Base-by-base conservation (phyloP, 2,329 filamentous ascomycete genomes). In the Colletotrichum plurivorum region DNA sequence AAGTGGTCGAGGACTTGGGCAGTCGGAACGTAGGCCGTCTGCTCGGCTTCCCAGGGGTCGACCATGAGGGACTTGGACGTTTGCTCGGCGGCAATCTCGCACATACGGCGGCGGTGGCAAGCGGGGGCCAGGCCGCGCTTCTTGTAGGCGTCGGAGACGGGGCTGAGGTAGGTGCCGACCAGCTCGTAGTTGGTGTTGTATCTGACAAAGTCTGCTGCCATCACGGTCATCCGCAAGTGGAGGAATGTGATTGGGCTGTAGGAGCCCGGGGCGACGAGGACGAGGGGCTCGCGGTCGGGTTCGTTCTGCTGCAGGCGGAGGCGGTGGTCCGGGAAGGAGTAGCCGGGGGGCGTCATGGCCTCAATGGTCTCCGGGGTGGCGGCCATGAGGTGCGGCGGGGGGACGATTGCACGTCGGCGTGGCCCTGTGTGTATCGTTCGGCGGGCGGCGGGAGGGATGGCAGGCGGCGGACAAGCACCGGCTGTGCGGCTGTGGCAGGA, bases 1-100 rank as follows among this genome's bases (percentile, higher is more conserved):
- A 98, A 96, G 81, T 98, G 95, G 76, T 97, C 94, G 56, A 98
- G 85, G 48, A 97, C 95, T 74, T 92, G 89, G 46, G 95, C 95
- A 1, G 95, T 98, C 16, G 94, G 94, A 71, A 94, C 91, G 78
- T 97, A 98, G 73, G 93, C 87, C 76, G 91, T 89, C 81, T 97
- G 90, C 75, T 92, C 84, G n/a, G 94, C 93, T 84, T 97, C 95
- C 92, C 93, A 97, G 0, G 93, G 90, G 78, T 97, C 94, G 53
- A 96, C 93, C 90, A 94, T 94, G 69, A 97, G 85, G 91, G 93
- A 94, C 74, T 90, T 89, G 58, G 91, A 91, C 59, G 93, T 91
- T 73, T 92, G 87, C 73, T 90, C 88, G 25, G 94, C 91, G 8
- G 94, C 94, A 45, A 97, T 85, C 75, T 93, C 88, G 80, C 94